Base-by-base conservation (phyloP, 2,329 filamentous ascomycete species). In the Fusarium agapanthi region DNA sequence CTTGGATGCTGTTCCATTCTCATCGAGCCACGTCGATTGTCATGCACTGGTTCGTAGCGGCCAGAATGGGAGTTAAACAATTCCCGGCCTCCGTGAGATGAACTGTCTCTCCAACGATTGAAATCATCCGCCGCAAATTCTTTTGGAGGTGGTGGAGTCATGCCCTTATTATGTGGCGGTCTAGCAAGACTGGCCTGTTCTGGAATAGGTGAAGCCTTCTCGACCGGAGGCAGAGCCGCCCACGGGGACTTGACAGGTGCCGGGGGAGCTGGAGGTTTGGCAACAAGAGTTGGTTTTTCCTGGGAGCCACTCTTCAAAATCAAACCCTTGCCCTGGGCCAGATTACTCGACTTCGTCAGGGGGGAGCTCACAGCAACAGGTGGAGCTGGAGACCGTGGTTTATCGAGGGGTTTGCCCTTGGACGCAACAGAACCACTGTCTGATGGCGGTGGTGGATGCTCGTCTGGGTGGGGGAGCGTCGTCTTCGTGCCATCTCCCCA, bases 91-190 rank as follows among this genome's bases (percentile, higher is more conserved):
- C 88, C 86, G 62, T 88, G 86, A 2, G 85, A 79, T 40, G 87
- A 86, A 10, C 91, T 88, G 69, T 97, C 94, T 77, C 93, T 89
- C 91, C 93, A 97, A 70, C 96, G 89, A 80, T 92, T 97, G 78
- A 98, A 98, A 74, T 97, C 95, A 80, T 98, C 96, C 0, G 95
- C 93, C 11, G 95, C 94, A 71, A 98, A 97, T 79, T 98, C 95
- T 78, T 94, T 94, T 20, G 60, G 64, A 1, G 78, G 85, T 24
- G 86, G 86, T 56, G 86, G 86, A 24, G 85, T 84, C 73, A 85
- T 84, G 59, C 84, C 84, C 69, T 91, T 90, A 65, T 85, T 87
- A 28, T 84, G 82, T 64, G 86, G 82, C 69, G 86, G 86, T 34
- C 89, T 87, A 74, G 84, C 78, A 57, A 79, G 75, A 22, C 78